Base-by-base conservation (phyloP, 768 basidiomycete genomes). In the Xerocomus spinulosus region DNA sequence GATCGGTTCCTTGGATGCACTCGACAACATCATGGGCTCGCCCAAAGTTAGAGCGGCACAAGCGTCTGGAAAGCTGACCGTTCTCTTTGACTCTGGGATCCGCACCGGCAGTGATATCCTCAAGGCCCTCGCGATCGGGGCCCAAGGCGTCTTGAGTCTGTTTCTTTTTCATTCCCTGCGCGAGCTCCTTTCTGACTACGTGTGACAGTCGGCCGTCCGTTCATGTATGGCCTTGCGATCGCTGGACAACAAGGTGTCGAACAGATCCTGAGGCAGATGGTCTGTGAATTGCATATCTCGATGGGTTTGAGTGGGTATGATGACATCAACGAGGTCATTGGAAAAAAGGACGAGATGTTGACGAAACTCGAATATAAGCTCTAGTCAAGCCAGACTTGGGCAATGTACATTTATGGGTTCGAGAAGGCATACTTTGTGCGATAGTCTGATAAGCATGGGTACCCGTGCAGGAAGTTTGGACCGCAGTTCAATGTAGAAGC, bases 121-220 rank as follows among this genome's bases (percentile, higher is more conserved):
- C 66, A 88, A 89, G 64, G 92, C 92, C 0, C 67, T 93, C 24
- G 90, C 90, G 1, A 73, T 94, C 0, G 91, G 92, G 34, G 92
- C 92, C 8, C 84, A 93, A 55, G 89, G 73, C 8, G 82, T 93
- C 14, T 64, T 92, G 17, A 72, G 82, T 89, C 54, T 56, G 86
- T 75, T 14, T n/a, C 28, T 7, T 20, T 40, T 18, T 29, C 13
- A 9, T 9, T 14, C 38, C n/a, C 23, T 13, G 7, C 34, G 10
- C 12, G 20, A 3, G 1, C 6, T 28, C 10, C 13, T 25, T 25
- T 30, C 18, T 44, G 35, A 45, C 23, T 10, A 21, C 40, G 39
- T 24, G 38, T 5, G 24, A 20, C 51, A 88, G 84, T 90, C 26
- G 87, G 78, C 20, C 77, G 87, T n/a, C 83, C 84, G 9, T 82